Evolutionary conservation across 495 filamentous ascomycete genomes (phyloP).

Genomic region (Lasiosphaeriaceae sp.): DNA sequence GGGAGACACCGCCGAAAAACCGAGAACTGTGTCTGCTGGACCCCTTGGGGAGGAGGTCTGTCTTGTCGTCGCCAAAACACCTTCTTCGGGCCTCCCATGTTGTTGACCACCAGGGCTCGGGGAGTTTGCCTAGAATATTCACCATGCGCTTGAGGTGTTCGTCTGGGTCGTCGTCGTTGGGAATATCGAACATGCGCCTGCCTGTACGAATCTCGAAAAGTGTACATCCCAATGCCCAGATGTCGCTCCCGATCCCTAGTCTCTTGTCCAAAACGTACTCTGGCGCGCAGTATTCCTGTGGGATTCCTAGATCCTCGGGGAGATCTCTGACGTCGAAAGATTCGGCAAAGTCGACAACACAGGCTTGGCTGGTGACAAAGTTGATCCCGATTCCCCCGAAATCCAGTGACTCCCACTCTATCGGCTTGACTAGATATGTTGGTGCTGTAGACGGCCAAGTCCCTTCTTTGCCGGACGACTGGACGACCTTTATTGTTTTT

Average conservation of each 20-base stretch:
- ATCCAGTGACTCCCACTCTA: conserved; percentile 10
- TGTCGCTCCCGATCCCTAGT: conserved; percentile 20
- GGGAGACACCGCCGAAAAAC: not conserved
- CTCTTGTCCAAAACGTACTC: conserved; percentile 27
- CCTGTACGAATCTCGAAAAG: conserved; percentile 34
- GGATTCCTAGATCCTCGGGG: conserved; percentile 21
- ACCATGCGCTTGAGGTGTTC: conserved; percentile 25
- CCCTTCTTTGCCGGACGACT: conserved; percentile 3
- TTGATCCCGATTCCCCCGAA: conserved; percentile 1
- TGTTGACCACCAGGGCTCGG: conserved; percentile 31
- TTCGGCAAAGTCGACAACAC: conserved; percentile 32
- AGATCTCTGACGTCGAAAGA: conserved; percentile 20
- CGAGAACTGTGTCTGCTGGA: not conserved
- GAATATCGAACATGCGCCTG: conserved; percentile 21
- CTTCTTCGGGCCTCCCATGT: conserved; percentile 19
- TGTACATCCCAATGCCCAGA: conserved; percentile 34
- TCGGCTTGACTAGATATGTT: conserved; percentile 23
- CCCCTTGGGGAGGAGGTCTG: conserved; percentile 5
- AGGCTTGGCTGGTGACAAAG: conserved; percentile 16
- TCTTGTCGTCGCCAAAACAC: conserved; percentile 20
- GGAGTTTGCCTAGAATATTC: conserved; percentile 28
- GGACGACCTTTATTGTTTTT: conserved; percentile 11
- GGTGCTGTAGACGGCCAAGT: conserved; percentile 18
- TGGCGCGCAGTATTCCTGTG: conserved; percentile 27
- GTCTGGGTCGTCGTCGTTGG: conserved; percentile 22